Evolutionary conservation across 1,284 basidiomycete genomes (phyloP).

Genomic region (Cystobasidiaceae sp.): DNA sequence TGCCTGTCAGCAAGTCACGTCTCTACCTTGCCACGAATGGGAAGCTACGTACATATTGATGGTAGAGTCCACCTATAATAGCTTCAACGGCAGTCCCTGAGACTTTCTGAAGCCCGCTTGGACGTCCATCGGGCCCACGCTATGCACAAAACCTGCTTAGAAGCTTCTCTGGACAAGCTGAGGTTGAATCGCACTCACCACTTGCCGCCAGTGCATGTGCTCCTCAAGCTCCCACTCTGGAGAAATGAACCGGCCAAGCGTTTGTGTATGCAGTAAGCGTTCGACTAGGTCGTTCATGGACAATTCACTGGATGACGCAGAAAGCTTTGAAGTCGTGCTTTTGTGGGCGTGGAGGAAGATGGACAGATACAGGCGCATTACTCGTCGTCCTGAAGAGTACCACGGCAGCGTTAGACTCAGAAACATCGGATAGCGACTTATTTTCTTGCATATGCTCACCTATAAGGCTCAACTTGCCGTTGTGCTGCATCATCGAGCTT

Average conservation of each 20-base stretch:
- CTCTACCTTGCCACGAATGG: conserved; percentile 35
- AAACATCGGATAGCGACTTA: not conserved
- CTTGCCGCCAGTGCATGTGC: conserved; percentile 46
- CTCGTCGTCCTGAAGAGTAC: conserved; percentile 10
- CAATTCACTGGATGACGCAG: conserved; percentile 35
- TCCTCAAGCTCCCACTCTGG: conserved; percentile 42
- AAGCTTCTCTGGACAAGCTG: not conserved
- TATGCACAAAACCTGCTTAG: conserved; percentile 17
- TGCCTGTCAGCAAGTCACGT: too few relatives aligned
- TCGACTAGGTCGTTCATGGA: conserved; percentile 34
- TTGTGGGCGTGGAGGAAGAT: conserved; percentile 26
- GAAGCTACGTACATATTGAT: conserved; percentile 21
- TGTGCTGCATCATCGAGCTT: conserved; percentile 11
- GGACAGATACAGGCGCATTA: conserved; percentile 21
- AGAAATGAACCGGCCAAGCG: conserved; percentile 42
- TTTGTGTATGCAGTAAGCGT: conserved; percentile 19
- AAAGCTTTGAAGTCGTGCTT: not conserved
- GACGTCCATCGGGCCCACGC: conserved; percentile 21
- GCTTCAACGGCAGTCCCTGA: conserved; percentile 45
- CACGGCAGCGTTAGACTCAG: not conserved
- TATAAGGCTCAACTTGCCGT: conserved; percentile 24
- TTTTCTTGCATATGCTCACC: not conserved
- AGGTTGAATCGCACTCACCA: not conserved
- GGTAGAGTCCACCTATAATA: conserved; percentile 45
- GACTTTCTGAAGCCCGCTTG: conserved; percentile 44